phyloP scores from a whole-genome alignment of 305 asterid species.

The Solanum hybrid region DNA sequence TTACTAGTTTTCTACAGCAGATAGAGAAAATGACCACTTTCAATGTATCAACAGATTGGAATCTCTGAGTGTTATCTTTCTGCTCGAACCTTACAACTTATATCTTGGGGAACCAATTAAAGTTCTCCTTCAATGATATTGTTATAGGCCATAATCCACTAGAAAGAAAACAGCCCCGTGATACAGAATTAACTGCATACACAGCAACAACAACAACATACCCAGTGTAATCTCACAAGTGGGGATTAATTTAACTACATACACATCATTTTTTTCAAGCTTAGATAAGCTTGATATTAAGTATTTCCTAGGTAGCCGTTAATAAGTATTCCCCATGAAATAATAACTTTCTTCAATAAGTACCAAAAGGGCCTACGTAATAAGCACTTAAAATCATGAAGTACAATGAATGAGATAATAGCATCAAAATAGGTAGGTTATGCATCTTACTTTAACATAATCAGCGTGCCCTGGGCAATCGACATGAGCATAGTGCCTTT shows the following conservation, averaged over 20 bases:
- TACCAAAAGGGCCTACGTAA: background rate
- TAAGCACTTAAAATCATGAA: background rate
- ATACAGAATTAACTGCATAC: background rate
- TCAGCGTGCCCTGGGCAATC: constrained; percentile 99
- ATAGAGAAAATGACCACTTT: background rate
- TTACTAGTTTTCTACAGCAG: background rate
- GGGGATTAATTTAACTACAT: background rate
- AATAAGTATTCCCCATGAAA: background rate
- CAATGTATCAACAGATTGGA: background rate
- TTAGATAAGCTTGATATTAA: background rate
- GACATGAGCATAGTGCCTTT: constrained; percentile 94
- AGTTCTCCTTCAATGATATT: background rate
- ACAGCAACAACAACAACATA: background rate
- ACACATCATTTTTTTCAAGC: background rate
- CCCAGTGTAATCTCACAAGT: background rate
- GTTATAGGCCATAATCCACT: background rate
- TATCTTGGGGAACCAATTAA: background rate
- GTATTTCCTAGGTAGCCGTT: background rate
- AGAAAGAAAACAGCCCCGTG: background rate
- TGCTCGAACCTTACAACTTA: background rate
- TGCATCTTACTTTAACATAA: constrained; percentile 69
- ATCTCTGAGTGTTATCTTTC: background rate
- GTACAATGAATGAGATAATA: background rate
- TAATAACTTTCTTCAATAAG: background rate
- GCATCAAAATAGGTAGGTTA: background rate